Percentiles rank a stretch among this genome's conserved stretches.
phyloP scores from a whole-genome alignment of 2,329 filamentous ascomycete species.

The Ophiocordyceps unilateralis region DNA sequence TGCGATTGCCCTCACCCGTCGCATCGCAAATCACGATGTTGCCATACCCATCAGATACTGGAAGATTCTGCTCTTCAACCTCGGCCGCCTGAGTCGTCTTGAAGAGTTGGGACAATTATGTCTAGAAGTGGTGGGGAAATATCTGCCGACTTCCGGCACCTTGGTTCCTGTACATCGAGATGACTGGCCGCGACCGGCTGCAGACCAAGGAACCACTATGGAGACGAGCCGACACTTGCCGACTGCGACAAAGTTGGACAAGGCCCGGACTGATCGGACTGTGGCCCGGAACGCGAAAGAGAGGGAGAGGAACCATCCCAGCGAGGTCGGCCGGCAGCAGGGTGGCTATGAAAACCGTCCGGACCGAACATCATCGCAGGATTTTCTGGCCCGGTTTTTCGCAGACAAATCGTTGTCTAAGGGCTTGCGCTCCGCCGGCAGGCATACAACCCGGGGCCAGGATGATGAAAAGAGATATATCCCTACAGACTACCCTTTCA shows the following conservation, averaged over 20 bases:
- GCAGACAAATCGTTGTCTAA: no score
- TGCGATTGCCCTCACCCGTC: constrained; percentile 13
- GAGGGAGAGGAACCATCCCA: background rate
- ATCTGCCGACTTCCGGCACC: constrained; percentile 12
- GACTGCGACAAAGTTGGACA: background rate
- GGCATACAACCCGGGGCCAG: background rate
- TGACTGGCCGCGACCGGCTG: constrained; percentile 19
- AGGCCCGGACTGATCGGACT: no score
- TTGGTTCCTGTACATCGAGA: constrained; percentile 24
- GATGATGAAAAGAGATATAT: constrained; percentile 9
- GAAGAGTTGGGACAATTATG: constrained; percentile 26
- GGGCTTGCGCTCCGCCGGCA: no score
- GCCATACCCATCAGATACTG: constrained; percentile 21
- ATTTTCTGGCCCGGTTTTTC: no score
- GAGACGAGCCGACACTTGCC: background rate
- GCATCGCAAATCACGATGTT: constrained; percentile 13
- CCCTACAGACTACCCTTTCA: constrained; percentile 22
- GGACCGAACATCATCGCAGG: background rate
- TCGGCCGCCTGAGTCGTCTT: constrained; percentile 25
- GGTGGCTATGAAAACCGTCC: background rate
- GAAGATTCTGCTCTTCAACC: constrained; percentile 24
- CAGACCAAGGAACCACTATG: background rate
- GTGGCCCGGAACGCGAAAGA: background rate
- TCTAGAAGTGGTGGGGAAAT: constrained; percentile 23
- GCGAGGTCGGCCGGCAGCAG: background rate